Conservation (phyloP, 2,329 filamentous ascomycete genomes). For the Talaromyces sp. region DNA sequence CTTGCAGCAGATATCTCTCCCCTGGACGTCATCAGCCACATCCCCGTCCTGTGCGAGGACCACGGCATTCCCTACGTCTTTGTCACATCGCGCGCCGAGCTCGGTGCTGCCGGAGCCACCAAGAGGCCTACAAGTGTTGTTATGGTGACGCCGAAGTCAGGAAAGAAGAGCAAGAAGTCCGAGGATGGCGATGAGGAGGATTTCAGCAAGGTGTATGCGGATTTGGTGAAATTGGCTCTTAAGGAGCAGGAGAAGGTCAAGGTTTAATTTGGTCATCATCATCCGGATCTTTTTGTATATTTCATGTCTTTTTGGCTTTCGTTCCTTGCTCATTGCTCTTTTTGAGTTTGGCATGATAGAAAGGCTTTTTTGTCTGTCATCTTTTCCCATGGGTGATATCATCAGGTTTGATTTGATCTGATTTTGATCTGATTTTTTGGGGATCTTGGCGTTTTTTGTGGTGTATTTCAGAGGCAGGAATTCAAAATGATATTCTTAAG, state of each 20-base stretch:
- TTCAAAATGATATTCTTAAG: slow-evolving; percentile 1
- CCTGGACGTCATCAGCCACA: slow-evolving; percentile 97
- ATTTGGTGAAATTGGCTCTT: slow-evolving; percentile 58
- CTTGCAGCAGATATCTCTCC: slow-evolving; percentile 97
- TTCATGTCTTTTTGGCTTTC: background rate
- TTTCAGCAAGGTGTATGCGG: slow-evolving; percentile 55
- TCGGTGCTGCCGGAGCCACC: slow-evolving; percentile 88
- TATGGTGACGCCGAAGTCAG: slow-evolving; percentile 65
- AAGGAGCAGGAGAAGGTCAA: slow-evolving; percentile 60
- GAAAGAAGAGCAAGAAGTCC: slow-evolving; percentile 52
- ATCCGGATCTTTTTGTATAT: slow-evolving; percentile 10
- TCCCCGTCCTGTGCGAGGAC: slow-evolving; percentile 96
- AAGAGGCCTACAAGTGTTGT: slow-evolving; percentile 96
- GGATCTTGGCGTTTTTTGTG: slow-evolving; percentile 22
- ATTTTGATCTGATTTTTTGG: slow-evolving; percentile 6
- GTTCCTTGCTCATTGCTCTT: background rate
- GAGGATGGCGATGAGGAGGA: slow-evolving; percentile 44
- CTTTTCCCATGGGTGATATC: slow-evolving; percentile 19
- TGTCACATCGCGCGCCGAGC: slow-evolving; percentile 85
- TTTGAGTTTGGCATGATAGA: slow-evolving; percentile 1
- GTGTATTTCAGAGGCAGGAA: slow-evolving; percentile 42
- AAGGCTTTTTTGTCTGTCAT: slow-evolving; percentile 3
- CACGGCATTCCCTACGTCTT: slow-evolving; percentile 97
- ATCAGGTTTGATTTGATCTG: slow-evolving; percentile 16
- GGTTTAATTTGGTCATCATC: slow-evolving; percentile 42